Base-by-base conservation (phyloP, 2,329 filamentous ascomycete species). In the Fusarium paranaense region DNA sequence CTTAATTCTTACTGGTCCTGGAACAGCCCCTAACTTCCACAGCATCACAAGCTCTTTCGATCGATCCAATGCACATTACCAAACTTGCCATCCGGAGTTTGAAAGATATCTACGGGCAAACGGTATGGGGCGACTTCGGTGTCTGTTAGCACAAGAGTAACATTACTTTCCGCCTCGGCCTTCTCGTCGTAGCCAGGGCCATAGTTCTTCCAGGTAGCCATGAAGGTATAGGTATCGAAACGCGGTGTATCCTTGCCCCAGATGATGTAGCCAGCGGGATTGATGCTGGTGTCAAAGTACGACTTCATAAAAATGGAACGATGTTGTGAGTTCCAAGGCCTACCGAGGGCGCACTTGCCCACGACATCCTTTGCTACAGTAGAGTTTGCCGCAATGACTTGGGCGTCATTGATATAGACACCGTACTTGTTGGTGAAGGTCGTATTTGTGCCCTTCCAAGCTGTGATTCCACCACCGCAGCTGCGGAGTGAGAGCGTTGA, bases 351-450 rank as follows among this genome's bases (percentile, higher is more conserved):
- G 78, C 90, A 91, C 73, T 84, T 81, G 1, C 86, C 86, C 20
- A 67, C 67, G 22, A 81, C 76, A 8, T 66, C 47, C 13, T 78
- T 54, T 1, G 83, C 81, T 37, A 86, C 80, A 16, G 82, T 81
- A 16, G 77, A 73, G 76, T 92, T 93, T 30, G 89, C 87, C 3
- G 88, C 88, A 4, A 83, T 79, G 5, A 91, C 85, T 4, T 81
- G 81, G 2, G 87, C 89, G 37, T 88, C 83, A 59, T 88, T 85
- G 69, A 93, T 87, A 79, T 93, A 93, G 2, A 90, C 87, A 20
- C 91, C 91, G 79, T 91, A 92, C 76, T 90, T 90, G 82, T 93
- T 93, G 3, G 81, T 78, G 63, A 90, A 92, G 0, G 90, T 91
- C 0, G 90, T 92, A 80, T 92, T 92, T 1, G 88, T 81, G 7